Conservation (phyloP, 1,139 yeast species). For the Geotrichum australiense region DNA sequence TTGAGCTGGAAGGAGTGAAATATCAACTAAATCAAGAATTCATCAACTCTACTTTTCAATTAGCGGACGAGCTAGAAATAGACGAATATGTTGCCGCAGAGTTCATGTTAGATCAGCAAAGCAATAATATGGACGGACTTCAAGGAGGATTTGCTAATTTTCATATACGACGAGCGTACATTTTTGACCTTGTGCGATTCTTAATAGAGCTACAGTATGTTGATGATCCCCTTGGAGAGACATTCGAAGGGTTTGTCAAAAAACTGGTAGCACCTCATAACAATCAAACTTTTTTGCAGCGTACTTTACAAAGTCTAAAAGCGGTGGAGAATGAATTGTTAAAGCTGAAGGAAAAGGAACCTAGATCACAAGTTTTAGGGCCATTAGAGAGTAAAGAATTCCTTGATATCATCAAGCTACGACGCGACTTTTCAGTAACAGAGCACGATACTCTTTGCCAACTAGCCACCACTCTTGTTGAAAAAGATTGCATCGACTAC, state of each 20-base stretch:
- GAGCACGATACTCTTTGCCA: conserved; percentile 72
- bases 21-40: conserved; percentile 50
- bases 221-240: conserved; percentile 7
- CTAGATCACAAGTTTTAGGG: conserved; percentile 47
- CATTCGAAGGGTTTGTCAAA: conserved; percentile 12
- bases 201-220: conserved; percentile 35
- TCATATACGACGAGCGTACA: conserved; percentile 61
- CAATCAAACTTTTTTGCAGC: conserved; percentile 22
- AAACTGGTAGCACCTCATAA: conserved; percentile 14
- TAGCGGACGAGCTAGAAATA: conserved; percentile 60
- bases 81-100: conserved; percentile 65
- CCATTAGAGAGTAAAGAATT: conserved; percentile 43
- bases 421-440: conserved; percentile 53
- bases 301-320: conserved; percentile 48
- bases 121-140: conserved; percentile 42
- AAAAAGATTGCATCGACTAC: conserved; percentile 34
- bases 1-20: conserved; percentile 44
- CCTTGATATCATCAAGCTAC: conserved; percentile 48
- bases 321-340: conserved; percentile 49
- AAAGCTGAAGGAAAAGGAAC: conserved; percentile 51
- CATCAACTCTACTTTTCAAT: conserved; percentile 41
- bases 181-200: conserved; percentile 63
- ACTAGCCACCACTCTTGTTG: conserved; percentile 36
- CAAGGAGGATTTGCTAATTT: conserved; percentile 71
- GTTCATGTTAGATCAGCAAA: conserved; percentile 42